phyloP scores from a whole-genome alignment of 768 basidiomycete genomes.

The Amylocystis lapponica region DNA sequence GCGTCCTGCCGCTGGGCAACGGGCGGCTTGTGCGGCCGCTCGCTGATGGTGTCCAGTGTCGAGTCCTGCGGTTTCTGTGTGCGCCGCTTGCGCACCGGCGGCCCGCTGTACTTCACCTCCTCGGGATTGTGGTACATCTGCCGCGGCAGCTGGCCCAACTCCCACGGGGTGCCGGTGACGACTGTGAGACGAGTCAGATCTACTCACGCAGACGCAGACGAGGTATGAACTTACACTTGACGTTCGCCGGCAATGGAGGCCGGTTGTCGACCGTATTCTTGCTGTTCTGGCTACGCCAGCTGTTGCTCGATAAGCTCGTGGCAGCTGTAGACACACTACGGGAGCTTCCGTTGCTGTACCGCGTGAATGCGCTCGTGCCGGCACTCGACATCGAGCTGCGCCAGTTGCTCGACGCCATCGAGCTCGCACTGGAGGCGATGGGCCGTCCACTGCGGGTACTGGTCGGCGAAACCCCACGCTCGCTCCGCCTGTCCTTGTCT shows the following conservation, averaged over 20 bases:
- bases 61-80: conserved; percentile 52
- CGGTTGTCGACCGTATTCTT: conserved; percentile 11
- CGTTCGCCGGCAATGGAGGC: conserved; percentile 39
- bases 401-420: conserved; percentile 67
- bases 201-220: too few relatives aligned
- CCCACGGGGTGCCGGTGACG: conserved; percentile 75
- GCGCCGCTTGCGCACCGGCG: conserved; percentile 57
- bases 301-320: conserved; percentile 69
- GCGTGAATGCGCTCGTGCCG: conserved; percentile 58
- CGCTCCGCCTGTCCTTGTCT: too few relatives aligned
- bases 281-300: conserved; percentile 50
- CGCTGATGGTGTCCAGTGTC: conserved; percentile 69
- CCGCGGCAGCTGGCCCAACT: conserved; percentile 62
- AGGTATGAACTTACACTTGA: conserved; percentile 73
- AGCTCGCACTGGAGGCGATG: conserved; percentile 53
- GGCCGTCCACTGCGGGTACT: conserved; percentile 51
- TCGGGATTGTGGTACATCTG: conserved; percentile 55
- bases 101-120: conserved; percentile 52
- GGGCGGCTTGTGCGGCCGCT: conserved; percentile 49
- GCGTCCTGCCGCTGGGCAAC: conserved; percentile 53
- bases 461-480: conserved; percentile 41
- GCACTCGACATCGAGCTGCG: conserved; percentile 72
- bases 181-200: conserved; percentile 38
- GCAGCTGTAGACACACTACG: conserved; percentile 76
- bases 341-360: conserved; percentile 65